These are phyloP conservation scores for Geotrichum macrosporum DNA, from an alignment of 1,139 yeast genomes.

Conservation along the genomic window DNA sequence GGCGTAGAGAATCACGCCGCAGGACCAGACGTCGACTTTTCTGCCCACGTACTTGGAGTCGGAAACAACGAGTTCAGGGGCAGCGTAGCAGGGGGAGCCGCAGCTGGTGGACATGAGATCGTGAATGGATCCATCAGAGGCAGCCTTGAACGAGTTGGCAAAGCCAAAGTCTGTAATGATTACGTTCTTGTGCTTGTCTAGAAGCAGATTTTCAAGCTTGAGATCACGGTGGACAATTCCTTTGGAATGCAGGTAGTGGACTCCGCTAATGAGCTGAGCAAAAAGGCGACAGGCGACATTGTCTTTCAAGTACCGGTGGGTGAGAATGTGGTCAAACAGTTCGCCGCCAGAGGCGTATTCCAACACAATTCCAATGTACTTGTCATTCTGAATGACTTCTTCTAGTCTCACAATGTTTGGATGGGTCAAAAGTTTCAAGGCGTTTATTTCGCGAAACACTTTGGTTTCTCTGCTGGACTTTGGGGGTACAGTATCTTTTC, in stretches of 20 bases:
- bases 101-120: conserved; percentile 94
- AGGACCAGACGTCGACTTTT: conserved; percentile 94
- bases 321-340: conserved; percentile 84
- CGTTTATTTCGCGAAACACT: conserved; percentile 89
- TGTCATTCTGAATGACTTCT: conserved; percentile 89
- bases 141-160: conserved; percentile 67
- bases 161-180: conserved; percentile 83
- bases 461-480: conserved; percentile 83
- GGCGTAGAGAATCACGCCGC: conserved; percentile 92
- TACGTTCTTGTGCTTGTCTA: conserved; percentile 76
- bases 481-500: conserved; percentile 75
- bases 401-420: conserved; percentile 90
- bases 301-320: conserved; percentile 82
- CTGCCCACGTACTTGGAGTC: conserved; percentile 88
- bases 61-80: conserved; percentile 90
- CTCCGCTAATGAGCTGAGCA: conserved; percentile 92
- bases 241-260: conserved; percentile 80
- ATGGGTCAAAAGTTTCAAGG: conserved; percentile 77
- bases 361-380: conserved; percentile 90
- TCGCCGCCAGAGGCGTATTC: conserved; percentile 99
- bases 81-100: conserved; percentile 98
- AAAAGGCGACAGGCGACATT: conserved; percentile 73
- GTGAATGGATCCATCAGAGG: conserved; percentile 32
- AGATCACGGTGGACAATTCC: conserved; percentile 80
- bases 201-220: conserved; percentile 62